Evolutionary conservation across 2,329 filamentous ascomycete genomes (phyloP).

Genomic region (Tympanopsis confertula): DNA sequence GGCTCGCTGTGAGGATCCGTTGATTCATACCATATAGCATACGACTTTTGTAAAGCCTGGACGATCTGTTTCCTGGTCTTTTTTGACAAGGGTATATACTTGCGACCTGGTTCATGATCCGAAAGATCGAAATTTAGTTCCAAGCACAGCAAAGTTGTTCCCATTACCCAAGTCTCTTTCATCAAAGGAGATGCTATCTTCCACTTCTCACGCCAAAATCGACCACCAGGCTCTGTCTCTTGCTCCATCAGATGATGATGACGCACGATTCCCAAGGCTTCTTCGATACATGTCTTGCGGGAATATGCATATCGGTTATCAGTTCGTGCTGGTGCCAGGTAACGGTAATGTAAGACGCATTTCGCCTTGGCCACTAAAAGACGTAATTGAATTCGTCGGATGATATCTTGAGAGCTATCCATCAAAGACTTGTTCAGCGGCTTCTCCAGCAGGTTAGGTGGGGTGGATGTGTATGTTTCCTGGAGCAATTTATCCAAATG

Average conservation of each 20-base stretch:
- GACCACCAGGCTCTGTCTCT: conserved; percentile 4
- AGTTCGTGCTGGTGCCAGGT: conserved; percentile 7
- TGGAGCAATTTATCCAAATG: conserved; percentile 10
- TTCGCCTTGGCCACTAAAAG: conserved; percentile 15
- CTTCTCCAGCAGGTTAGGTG: conserved; percentile 10
- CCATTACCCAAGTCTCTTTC: no score
- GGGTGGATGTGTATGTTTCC: conserved; percentile 9
- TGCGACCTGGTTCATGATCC: no score
- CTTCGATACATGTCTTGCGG: conserved; percentile 9
- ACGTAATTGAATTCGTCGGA: conserved; percentile 13
- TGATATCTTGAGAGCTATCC: conserved; percentile 12
- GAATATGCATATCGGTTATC: conserved; percentile 13
- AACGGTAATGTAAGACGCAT: conserved; percentile 17
- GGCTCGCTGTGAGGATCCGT: no score
- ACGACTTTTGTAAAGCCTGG: no score
- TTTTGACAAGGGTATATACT: no score
- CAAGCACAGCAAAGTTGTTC: no score
- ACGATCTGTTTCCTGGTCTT: no score
- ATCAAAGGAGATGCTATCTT: conserved; percentile 3
- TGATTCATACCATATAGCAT: no score
- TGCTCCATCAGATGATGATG: conserved; percentile 13
- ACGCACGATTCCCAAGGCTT: conserved; percentile 9
- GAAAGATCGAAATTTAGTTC: no score
- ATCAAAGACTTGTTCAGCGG: conserved; percentile 7
- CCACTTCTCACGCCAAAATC: conserved; percentile 2